Base-by-base conservation (phyloP, 495 filamentous ascomycete species). In the Hypoxylon crocopeplum region DNA sequence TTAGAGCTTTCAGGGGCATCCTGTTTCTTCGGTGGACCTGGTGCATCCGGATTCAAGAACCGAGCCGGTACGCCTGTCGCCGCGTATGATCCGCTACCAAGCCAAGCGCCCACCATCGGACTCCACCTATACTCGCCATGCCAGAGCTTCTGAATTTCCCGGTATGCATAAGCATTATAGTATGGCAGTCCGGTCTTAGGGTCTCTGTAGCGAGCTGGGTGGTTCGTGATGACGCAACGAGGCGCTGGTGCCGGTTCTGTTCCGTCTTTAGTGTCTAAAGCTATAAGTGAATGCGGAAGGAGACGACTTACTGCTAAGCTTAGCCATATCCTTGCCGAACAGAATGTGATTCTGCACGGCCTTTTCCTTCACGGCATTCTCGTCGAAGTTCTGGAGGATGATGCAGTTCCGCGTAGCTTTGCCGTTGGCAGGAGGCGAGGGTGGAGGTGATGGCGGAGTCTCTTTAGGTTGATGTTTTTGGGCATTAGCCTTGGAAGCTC, bases 191-290 rank as follows among this genome's bases (percentile, higher is more conserved):
- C 87, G 0, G 91, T 95, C 57, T 79, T 80, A 0, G 89, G 88
- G 64, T 96, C 91, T 29, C 85, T 79, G 70, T 91, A 94, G 37
- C 80, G 84, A 16, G 91, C 91, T 33, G 88, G 86, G 41, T 89
- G 83, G 60, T 86, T 85, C 7, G 91, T 94, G 71, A 96, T 93
- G 47, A 86, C 85, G 70, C 91, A 96, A 41, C 87, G 78, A 41
- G 82, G 69, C 4, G 63, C 59, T 1, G 76, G 72, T 16, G 70
- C 67, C 50, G 79, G 79, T 70, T 81, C 80, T 82, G 36, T 16
- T 20, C n/a, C 17, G 52, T 48, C 13, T 49, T 72, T 29, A 66
- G 60, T 42, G 17, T 17, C 37, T 27, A 24, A 19, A 25, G n/a
- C 7, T 22, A 7, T 11, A 3, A 20, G 5, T 27, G 37, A 24